Conservation (phyloP, 1,284 basidiomycete species). For the Ustilago trichophora region DNA sequence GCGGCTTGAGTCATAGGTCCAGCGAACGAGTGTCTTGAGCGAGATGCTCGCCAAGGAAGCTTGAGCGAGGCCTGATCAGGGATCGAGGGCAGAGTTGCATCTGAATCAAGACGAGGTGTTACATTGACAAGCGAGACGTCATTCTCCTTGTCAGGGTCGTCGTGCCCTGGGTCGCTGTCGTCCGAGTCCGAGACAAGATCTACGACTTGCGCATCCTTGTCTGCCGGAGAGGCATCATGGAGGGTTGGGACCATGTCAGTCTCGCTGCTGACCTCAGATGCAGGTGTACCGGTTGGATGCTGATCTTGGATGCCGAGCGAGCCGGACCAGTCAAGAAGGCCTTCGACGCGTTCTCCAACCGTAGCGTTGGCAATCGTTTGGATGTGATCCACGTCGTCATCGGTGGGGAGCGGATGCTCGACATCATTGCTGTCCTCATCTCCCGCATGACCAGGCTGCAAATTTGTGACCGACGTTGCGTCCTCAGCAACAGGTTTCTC, state of each 20-base stretch:
- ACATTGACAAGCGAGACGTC: slow-evolving; percentile 20
- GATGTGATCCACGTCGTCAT: slow-evolving; percentile 30
- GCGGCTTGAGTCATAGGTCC: slow-evolving; percentile 8
- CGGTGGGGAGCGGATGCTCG: slow-evolving; percentile 5
- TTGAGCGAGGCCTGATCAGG: neutral
- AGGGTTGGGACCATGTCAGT: too few species aligned
- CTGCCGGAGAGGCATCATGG: too few species aligned
- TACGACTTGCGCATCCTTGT: too few species aligned
- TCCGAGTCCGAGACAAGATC: slow-evolving; percentile 29
- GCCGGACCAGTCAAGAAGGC: slow-evolving; percentile 14
- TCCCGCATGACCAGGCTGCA: too few species aligned
- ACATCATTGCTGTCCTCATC: neutral
- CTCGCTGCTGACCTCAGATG: too few species aligned
- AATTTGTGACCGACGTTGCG: too few species aligned
- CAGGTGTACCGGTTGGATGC: neutral
- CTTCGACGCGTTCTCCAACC: slow-evolving; percentile 20
- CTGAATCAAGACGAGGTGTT: slow-evolving; percentile 15
- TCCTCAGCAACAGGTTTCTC: neutral
- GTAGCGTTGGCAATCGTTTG: slow-evolving; percentile 11
- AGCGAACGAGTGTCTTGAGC: slow-evolving; percentile 7
- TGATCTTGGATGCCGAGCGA: slow-evolving; percentile 3
- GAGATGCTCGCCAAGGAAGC: neutral
- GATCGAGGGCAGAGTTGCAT: neutral
- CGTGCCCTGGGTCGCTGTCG: too few species aligned
- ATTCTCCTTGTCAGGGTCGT: slow-evolving; percentile 45